phyloP scores from a whole-genome alignment of 2,329 filamentous ascomycete species.

The Aspergillus sp. region DNA sequence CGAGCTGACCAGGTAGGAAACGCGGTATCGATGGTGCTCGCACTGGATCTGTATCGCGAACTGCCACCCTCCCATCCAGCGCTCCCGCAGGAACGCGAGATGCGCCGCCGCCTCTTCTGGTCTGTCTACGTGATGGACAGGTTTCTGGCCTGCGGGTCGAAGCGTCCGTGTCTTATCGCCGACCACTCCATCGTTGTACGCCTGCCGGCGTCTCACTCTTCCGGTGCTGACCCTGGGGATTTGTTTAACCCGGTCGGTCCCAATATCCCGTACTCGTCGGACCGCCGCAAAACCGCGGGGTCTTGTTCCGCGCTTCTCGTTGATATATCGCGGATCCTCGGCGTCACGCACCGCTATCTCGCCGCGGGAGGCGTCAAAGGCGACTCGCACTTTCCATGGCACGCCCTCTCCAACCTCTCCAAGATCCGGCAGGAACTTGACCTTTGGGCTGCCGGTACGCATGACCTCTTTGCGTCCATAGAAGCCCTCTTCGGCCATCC shows the following conservation, averaged over 20 bases:
- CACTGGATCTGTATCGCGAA: conserved; percentile 78
- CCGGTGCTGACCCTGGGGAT: conserved; percentile 67
- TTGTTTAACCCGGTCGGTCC: conserved; percentile 77
- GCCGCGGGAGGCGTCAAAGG: conserved; percentile 84
- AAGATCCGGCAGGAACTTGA: conserved; percentile 84
- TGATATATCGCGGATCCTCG: conserved; percentile 78
- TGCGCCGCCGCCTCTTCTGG: conserved; percentile 80
- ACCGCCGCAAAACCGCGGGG: conserved; percentile 70
- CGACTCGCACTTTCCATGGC: conserved; percentile 89
- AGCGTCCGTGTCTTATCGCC: conserved; percentile 74
- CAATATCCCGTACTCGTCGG: conserved; percentile 72
- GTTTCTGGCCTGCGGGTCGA: conserved; percentile 79
- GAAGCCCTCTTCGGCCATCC: conserved; percentile 73
- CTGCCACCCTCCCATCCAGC: conserved; percentile 62
- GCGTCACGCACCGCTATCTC: conserved; percentile 79
- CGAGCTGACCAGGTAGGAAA: conserved; percentile 52
- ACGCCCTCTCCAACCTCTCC: conserved; percentile 78
- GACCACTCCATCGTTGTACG: conserved; percentile 75
- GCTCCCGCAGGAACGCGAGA: conserved; percentile 69
- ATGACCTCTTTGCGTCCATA: conserved; percentile 74
- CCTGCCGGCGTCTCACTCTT: conserved; percentile 65
- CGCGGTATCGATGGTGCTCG: conserved; percentile 79
- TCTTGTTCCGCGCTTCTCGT: conserved; percentile 80
- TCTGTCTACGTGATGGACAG: conserved; percentile 83
- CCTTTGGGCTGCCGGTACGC: conserved; percentile 78